phyloP scores from a whole-genome alignment of 1,284 basidiomycete genomes.

The Athelia psychrophila region DNA sequence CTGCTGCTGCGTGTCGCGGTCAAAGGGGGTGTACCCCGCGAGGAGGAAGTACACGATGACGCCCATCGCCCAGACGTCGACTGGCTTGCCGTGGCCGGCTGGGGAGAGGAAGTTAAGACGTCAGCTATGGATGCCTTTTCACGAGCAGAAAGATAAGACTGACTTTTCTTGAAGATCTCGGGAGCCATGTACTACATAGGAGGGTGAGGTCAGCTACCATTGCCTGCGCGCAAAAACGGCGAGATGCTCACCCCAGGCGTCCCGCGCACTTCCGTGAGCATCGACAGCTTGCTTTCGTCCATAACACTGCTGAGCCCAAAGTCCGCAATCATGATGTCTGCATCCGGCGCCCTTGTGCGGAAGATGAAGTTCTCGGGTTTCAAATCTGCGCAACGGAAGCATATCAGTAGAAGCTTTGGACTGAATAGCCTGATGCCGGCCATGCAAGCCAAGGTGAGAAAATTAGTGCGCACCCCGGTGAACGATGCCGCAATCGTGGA shows the following conservation, averaged over 20 bases:
- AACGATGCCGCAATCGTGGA: conserved; percentile 94
- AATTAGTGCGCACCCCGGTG: conserved; percentile 81
- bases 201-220: conserved; percentile 6
- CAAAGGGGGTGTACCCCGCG: conserved; percentile 94
- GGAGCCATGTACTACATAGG: conserved; percentile 88
- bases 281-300: conserved; percentile 86
- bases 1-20: conserved; percentile 82
- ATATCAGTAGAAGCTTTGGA: background rate
- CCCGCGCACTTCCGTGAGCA: conserved; percentile 94
- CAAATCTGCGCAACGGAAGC: conserved; percentile 54
- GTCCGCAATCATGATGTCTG: conserved; percentile 96
- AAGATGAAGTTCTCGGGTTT: conserved; percentile 99
- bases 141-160: conserved; percentile 19
- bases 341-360: conserved; percentile 85
- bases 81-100: conserved; percentile 94
- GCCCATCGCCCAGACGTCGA: conserved; percentile 97
- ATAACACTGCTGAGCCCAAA: conserved; percentile 92
- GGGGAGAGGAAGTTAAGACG: conserved; percentile 9
- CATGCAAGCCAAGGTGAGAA: background rate
- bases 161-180: conserved; percentile 95
- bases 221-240: too few relatives aligned
- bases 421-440: too few relatives aligned
- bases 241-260: conserved; percentile 64
- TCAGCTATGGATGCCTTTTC: too few relatives aligned
- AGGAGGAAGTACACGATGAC: conserved; percentile 96